A percentile compares a stretch with the other conserved stretches of the same genome.
These are phyloP conservation scores for Pichia sp. DNA, from an alignment of 1,139 yeast species.

Conservation along the genomic window DNA sequence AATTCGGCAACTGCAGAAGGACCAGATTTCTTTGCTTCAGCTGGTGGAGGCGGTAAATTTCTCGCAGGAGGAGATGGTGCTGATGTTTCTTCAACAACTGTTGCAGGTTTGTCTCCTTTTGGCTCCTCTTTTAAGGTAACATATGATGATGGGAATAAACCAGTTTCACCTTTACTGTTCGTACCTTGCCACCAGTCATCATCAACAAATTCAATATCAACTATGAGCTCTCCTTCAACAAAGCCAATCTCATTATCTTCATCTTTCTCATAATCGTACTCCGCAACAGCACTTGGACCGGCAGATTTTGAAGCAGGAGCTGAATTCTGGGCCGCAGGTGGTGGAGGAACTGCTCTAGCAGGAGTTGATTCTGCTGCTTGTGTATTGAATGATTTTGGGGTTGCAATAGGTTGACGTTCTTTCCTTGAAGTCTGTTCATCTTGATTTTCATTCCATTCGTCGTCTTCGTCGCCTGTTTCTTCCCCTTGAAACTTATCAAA, in stretches of 20 bases:
- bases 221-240: conserved; percentile 56
- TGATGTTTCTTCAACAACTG: conserved; percentile 18
- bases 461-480: conserved; percentile 19
- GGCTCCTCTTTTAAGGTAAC: conserved; percentile 41
- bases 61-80: conserved; percentile 16
- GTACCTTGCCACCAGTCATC: conserved; percentile 83
- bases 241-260: conserved; percentile 70
- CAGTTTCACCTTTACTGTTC: conserved; percentile 49
- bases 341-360: not conserved
- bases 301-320: conserved; percentile 10
- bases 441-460: conserved; percentile 25
- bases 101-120: too few species aligned
- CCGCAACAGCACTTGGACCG: conserved; percentile 43
- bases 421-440: conserved; percentile 24
- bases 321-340: conserved; percentile 27
- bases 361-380: too few species aligned
- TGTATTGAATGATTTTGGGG: too few species aligned
- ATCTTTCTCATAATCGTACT: conserved; percentile 62
- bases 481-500: conserved; percentile 11
- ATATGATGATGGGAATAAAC: conserved; percentile 69
- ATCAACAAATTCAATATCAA: conserved; percentile 62
- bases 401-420: conserved; percentile 3
- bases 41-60: conserved; percentile 15
- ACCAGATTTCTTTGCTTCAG: conserved; percentile 23
- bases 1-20: conserved; percentile 71